Base-by-base conservation (phyloP, 2,329 filamentous ascomycete species). In the Alternaria ventricosa region DNA sequence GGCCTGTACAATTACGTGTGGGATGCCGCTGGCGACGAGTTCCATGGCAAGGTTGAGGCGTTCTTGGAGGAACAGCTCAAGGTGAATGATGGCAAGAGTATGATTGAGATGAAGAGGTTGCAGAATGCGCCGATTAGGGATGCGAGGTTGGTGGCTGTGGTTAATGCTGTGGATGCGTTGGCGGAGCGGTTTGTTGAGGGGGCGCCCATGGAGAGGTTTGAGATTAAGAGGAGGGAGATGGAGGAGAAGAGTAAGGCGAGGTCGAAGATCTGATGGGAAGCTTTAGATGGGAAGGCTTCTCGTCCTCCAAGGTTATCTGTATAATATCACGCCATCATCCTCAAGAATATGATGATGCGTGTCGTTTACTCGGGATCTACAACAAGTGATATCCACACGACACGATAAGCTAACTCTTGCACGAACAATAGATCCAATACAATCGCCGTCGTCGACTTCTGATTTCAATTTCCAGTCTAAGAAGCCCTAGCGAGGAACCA, bases 21-120 rank as follows among this genome's bases (percentile, higher is more conserved):
- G 69, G 74, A 78, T 3, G 68, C 64, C n/a, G 71, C 66, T 10
- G 76, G 77, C 3, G 79, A 81, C 2, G 78, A 72, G 3, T 86
- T 86, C 58, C 82, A 83, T 18, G 67, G 65, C 1, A 74, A 79
- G 59, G 83, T 86, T 1, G 55, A 77, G 2, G 70, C 64, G 46
- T 86, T 82, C 60, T 67, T 86, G 62, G 73, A 82, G 45, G 80
- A 76, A 22, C 81, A 84, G 72, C 66, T 86, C 44, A 71, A 71
- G 53, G 71, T 78, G 0, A 85, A 85, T 72, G 84, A 86, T 75
- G 83, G 83, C 20, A 83, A 82, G 75, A 84, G 82, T 69, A 85
- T 86, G 83, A 84, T 85, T 71, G 84, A 85, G 79, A 80, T 78
- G 69, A 86, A 85, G 76, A 78, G 84, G 69, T 68, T 86, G 72